Conservation (phyloP, 2,329 filamentous ascomycete species). For the Ophiocordyceps australis region DNA sequence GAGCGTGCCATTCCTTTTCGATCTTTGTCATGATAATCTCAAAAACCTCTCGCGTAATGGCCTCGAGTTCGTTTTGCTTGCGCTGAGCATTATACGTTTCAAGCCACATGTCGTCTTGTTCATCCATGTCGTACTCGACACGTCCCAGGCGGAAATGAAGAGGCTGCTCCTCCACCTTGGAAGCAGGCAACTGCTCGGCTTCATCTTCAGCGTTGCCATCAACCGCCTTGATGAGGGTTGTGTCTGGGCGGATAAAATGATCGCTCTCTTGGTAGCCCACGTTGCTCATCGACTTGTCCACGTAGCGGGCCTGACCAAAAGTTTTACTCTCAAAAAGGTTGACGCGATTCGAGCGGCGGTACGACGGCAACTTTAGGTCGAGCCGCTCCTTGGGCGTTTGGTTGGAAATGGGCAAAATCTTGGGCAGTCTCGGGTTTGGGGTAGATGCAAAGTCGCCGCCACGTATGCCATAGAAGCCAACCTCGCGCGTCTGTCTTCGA, state of each 20-base stretch:
- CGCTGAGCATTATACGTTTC: constrained; percentile 66
- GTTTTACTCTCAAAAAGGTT: constrained; percentile 69
- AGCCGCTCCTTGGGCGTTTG: constrained; percentile 67
- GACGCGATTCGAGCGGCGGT: constrained; percentile 63
- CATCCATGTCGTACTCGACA: constrained; percentile 99
- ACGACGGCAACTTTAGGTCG: constrained; percentile 59
- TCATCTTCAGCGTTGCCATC: constrained; percentile 44
- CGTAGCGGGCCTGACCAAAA: constrained; percentile 73
- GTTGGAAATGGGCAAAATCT: constrained; percentile 58
- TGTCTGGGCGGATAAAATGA: constrained; percentile 62
- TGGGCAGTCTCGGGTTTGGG: constrained; percentile 40
- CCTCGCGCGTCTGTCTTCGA: constrained; percentile 29
- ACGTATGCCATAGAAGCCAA: constrained; percentile 33
- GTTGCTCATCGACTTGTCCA: constrained; percentile 90
- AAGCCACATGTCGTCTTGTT: constrained; percentile 95
- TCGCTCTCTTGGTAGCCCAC: constrained; percentile 94
- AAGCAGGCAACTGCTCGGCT: constrained; percentile 20
- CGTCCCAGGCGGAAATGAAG: constrained; percentile 40
- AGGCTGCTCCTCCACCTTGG: constrained; percentile 11
- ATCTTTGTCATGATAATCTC: constrained; percentile 98
- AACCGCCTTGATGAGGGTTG: constrained; percentile 46
- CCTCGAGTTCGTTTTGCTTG: constrained; percentile 54
- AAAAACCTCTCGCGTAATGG: constrained; percentile 83
- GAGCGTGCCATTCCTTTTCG: constrained; percentile 92
- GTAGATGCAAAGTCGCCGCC: constrained; percentile 21